Percentiles rank a stretch among this genome's conserved stretches.
Evolutionary conservation across 2,329 filamentous ascomycete species (phyloP).

Genomic region (Ascosphaera apis): DNA sequence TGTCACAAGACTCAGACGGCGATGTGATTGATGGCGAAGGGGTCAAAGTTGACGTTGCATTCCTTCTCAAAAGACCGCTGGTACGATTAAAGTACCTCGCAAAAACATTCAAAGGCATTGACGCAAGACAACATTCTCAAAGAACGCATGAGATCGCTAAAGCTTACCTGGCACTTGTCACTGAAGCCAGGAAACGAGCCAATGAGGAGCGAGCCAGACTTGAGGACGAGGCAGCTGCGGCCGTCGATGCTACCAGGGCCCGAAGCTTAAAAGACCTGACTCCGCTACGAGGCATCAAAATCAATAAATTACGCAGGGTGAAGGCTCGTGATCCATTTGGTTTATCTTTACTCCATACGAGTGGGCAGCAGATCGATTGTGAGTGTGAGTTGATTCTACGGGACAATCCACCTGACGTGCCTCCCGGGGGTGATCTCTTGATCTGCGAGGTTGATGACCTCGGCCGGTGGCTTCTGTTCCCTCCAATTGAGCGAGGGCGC

Average conservation of each 20-base stretch:
- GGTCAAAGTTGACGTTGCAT: slow-evolving; percentile 82
- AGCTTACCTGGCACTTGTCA: slow-evolving; percentile 49
- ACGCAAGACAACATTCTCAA: slow-evolving; percentile 19
- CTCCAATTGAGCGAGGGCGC: slow-evolving; percentile 50
- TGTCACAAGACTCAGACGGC: slow-evolving; percentile 35
- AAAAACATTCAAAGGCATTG: slow-evolving; percentile 50
- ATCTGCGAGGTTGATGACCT: slow-evolving; percentile 69
- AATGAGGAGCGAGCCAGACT: slow-evolving; percentile 51
- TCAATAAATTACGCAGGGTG: slow-evolving; percentile 62
- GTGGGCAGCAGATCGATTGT: slow-evolving; percentile 70
- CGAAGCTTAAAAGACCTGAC: slow-evolving; percentile 59
- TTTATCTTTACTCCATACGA: slow-evolving; percentile 66
- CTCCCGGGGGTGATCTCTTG: slow-evolving; percentile 59
- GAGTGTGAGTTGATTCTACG: slow-evolving; percentile 69
- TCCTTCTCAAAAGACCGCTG: slow-evolving; percentile 70
- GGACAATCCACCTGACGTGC: slow-evolving; percentile 47
- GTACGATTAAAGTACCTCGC: slow-evolving; percentile 70
- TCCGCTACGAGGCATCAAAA: slow-evolving; percentile 39
- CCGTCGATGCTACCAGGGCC: slow-evolving; percentile 58
- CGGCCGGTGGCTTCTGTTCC: slow-evolving; percentile 68
- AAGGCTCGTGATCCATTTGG: slow-evolving; percentile 77
- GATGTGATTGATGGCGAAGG: slow-evolving; percentile 49
- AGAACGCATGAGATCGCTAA: slow-evolving; percentile 35
- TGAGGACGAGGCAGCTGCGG: slow-evolving; percentile 67
- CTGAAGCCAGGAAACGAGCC: slow-evolving; percentile 49